Conservation (phyloP, 306 rosid genomes). For the Comarum palustre region DNA sequence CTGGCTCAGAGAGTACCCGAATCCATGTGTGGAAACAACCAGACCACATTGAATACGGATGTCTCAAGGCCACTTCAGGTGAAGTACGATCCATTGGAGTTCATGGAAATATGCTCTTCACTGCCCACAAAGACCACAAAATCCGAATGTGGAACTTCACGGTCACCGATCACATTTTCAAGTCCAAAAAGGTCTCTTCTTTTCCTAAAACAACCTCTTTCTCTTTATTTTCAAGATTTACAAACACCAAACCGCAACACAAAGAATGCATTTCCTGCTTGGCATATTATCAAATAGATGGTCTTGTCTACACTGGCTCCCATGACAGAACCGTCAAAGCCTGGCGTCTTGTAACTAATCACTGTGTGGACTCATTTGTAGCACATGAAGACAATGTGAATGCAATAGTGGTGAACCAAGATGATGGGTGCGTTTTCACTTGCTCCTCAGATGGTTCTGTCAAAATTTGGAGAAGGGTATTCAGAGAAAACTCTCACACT, state of each 20-base stretch:
- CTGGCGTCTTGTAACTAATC: conserved; percentile 48
- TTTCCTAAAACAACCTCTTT: conserved; percentile 48
- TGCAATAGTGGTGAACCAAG: conserved; percentile 58
- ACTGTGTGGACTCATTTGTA: conserved; percentile 52
- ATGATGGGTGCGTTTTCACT: conserved; percentile 68
- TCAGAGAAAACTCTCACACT: conserved; percentile 65
- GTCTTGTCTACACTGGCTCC: conserved; percentile 63
- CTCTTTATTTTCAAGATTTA: conserved; percentile 28
- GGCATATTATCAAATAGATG: conserved; percentile 72
- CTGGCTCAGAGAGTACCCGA: conserved; percentile 54
- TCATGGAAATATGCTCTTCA: conserved; percentile 48
- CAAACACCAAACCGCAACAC: conserved; percentile 29
- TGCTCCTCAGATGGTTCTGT: conserved; percentile 71
- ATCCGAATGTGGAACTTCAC: conserved; percentile 59
- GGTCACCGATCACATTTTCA: conserved; percentile 36
- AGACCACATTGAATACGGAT: conserved; percentile 53
- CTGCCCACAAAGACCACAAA: conserved; percentile 59
- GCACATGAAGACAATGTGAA: conserved; percentile 60
- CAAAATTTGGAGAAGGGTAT: conserved; percentile 69
- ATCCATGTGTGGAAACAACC: conserved; percentile 62
- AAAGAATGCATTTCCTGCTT: conserved; percentile 53
- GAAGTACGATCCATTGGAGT: conserved; percentile 48
- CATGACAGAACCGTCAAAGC: conserved; percentile 55
- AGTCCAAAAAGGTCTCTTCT: conserved; percentile 46
- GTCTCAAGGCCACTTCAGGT: conserved; percentile 41